A percentile compares a stretch with the other conserved stretches of the same genome.
Conservation (phyloP, 2,329 filamentous ascomycete genomes). For the Sporothrix brunneoviolacea region DNA sequence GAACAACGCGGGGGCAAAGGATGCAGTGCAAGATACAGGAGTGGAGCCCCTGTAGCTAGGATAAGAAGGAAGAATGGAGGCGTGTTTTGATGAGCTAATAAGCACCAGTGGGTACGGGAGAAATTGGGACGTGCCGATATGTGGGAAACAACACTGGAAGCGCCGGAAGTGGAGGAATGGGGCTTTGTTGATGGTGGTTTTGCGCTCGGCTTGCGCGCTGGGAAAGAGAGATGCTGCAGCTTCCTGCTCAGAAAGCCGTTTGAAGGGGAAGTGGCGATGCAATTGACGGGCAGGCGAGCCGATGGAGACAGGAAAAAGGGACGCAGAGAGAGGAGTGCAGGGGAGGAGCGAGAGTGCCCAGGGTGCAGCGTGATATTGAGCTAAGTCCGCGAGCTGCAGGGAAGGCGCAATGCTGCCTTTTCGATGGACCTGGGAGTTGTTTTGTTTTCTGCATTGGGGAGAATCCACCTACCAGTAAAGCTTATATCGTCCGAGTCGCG, state of each 20-base stretch:
- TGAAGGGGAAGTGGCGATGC: not conserved
- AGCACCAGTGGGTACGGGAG: constrained; percentile 16
- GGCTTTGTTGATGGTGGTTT: not conserved
- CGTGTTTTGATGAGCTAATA: constrained; percentile 18
- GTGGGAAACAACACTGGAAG: constrained; percentile 8
- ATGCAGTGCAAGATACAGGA: constrained; percentile 5
- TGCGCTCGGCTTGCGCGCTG: not conserved
- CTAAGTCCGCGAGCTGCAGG: not conserved
- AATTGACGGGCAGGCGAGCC: not conserved
- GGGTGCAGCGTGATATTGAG: not conserved
- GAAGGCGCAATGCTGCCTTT: not conserved
- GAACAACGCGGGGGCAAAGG: constrained; percentile 17
- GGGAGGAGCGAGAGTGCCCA: too few relatives aligned
- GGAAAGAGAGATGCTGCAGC: not conserved
- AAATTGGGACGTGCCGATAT: constrained; percentile 16
- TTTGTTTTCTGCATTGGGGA: not conserved
- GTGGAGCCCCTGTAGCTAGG: constrained; percentile 8
- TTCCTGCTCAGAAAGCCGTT: too few relatives aligned
- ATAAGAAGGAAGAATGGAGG: constrained; percentile 9
- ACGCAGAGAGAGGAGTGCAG: too few relatives aligned
- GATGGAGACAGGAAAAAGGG: not conserved
- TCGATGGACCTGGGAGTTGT: not conserved
- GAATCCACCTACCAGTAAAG: constrained; percentile 13
- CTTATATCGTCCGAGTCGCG: constrained; percentile 7
- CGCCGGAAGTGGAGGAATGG: constrained; percentile 4